phyloP scores from a whole-genome alignment of 495 filamentous ascomycete species.

The Penicillium arizonense region DNA sequence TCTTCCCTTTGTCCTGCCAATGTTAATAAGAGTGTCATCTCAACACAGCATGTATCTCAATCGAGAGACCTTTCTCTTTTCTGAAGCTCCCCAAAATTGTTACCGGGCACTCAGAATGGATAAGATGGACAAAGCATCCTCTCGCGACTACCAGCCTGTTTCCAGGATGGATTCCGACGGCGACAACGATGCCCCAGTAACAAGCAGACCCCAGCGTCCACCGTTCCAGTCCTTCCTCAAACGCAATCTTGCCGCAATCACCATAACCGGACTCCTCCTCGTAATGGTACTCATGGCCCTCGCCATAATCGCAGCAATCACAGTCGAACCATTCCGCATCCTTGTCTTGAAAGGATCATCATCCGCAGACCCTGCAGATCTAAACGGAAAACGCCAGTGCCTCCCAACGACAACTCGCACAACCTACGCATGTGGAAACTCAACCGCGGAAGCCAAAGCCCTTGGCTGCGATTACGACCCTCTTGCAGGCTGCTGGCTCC shows the following conservation, averaged over 20 bases:
- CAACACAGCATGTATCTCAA: not conserved
- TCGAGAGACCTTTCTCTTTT: not conserved
- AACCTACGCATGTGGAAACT: conserved; percentile 12
- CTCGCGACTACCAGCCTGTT: conserved; percentile 9
- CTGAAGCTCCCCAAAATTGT: not conserved
- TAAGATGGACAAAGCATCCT: conserved; percentile 1
- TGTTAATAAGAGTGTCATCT: not conserved
- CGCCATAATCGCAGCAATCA: conserved; percentile 7
- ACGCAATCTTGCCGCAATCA: conserved; percentile 10
- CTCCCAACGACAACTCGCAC: conserved; percentile 5
- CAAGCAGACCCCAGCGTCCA: conserved; percentile 1
- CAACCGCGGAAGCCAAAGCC: conserved; percentile 8
- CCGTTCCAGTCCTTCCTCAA: not conserved
- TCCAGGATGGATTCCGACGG: conserved; percentile 2
- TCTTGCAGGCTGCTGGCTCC: conserved; percentile 15
- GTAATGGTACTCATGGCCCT: conserved; percentile 4
- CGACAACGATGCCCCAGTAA: conserved; percentile 8
- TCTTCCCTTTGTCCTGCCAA: conserved; percentile 1
- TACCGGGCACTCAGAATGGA: not conserved
- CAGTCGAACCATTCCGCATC: conserved; percentile 9
- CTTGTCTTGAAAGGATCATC: conserved; percentile 4
- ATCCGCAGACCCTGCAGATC: not conserved
- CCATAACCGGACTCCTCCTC: conserved; percentile 9
- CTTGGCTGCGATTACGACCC: conserved; percentile 13
- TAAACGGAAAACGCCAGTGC: conserved; percentile 8